Evolutionary conservation across 1,139 yeast genomes (phyloP).

Genomic region (Taphrina wiesneri): DNA sequence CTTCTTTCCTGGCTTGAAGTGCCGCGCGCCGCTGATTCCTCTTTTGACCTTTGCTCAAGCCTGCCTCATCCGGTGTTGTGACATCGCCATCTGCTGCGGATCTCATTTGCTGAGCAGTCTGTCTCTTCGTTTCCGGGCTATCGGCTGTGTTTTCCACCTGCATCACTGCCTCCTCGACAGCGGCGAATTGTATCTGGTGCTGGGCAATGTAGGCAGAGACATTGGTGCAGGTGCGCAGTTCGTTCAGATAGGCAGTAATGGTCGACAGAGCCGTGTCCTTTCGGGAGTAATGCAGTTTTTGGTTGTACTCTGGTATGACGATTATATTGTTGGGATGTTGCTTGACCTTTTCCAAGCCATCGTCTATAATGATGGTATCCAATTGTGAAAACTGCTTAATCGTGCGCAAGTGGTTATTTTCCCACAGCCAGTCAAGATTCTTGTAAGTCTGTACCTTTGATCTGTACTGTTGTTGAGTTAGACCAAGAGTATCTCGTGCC

Average conservation of each 20-base stretch:
- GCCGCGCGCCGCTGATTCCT: neutral
- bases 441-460: slow-evolving; percentile 26
- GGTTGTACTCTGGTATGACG: slow-evolving; percentile 24
- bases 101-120: neutral
- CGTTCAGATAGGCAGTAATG: slow-evolving; percentile 14
- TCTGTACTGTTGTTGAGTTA: slow-evolving; percentile 7
- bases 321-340: slow-evolving; percentile 31
- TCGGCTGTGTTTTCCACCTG: neutral
- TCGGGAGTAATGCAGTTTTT: neutral
- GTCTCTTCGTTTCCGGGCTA: neutral
- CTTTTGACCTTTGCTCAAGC: slow-evolving; percentile 1
- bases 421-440: slow-evolving; percentile 27
- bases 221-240: slow-evolving; percentile 8
- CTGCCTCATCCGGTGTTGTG: neutral
- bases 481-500: slow-evolving; percentile 31
- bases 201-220: slow-evolving; percentile 23
- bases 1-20: neutral
- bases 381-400: slow-evolving; percentile 13
- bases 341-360: slow-evolving; percentile 21
- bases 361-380: slow-evolving; percentile 29
- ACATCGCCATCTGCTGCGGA: neutral
- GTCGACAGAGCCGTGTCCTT: slow-evolving; percentile 15
- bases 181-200: neutral
- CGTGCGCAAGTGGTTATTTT: neutral
- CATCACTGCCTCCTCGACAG: neutral